phyloP scores from a whole-genome alignment of 805 yeast genomes.

The Saccharomycopsis sp. region DNA sequence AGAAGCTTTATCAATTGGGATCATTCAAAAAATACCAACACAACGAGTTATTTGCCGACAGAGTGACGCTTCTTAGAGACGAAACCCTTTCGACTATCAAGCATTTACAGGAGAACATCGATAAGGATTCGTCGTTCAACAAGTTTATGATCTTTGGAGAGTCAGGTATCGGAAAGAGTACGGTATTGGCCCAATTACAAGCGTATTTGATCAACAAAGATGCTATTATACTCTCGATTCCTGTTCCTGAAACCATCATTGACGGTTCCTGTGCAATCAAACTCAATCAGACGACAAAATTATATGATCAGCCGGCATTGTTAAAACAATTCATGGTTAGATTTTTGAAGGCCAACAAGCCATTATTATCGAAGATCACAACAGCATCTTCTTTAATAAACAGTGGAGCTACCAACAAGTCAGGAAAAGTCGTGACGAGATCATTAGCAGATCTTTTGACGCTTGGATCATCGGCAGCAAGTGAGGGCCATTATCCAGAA shows the following conservation, averaged over 20 bases:
- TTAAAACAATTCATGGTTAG: constrained; percentile 53
- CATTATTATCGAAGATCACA: constrained; percentile 31
- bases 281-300: constrained; percentile 39
- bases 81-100: constrained; percentile 38
- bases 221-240: constrained; percentile 53
- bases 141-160: constrained; percentile 58
- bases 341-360: constrained; percentile 40
- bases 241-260: constrained; percentile 53
- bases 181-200: constrained; percentile 62
- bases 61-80: constrained; percentile 51
- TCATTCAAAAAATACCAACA: constrained; percentile 63
- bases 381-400: neutral
- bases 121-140: constrained; percentile 34
- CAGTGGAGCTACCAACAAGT: neutral
- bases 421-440: neutral
- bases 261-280: constrained; percentile 71
- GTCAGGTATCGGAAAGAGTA: constrained; percentile 75
- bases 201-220: constrained; percentile 41
- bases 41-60: constrained; percentile 56
- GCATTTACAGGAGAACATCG: constrained; percentile 34
- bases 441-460: neutral
- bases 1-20: constrained; percentile 47
- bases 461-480: constrained; percentile 17
- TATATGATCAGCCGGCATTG: constrained; percentile 76
- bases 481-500: constrained; percentile 7